A percentile compares a stretch with the other conserved stretches of the same genome.
These are phyloP conservation scores for Stenogyne calaminthoides DNA, from an alignment of 305 asterid genomes.

Conservation along the genomic window DNA sequence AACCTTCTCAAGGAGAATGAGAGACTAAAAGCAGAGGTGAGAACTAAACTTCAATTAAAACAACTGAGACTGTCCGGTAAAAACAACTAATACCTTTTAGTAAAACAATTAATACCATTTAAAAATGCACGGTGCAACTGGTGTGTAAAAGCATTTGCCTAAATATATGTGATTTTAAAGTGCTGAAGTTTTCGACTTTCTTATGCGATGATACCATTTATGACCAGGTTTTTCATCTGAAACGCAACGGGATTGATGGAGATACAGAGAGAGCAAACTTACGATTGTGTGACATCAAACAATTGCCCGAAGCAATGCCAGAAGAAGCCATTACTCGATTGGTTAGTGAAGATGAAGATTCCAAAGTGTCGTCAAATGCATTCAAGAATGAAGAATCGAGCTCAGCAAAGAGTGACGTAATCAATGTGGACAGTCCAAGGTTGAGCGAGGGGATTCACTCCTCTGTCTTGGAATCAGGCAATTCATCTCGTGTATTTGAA, in stretches of 20 bases:
- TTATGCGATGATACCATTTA: constrained; percentile 25
- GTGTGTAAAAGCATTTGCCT: not conserved
- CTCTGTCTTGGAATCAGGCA: constrained; percentile 41
- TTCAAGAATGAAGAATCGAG: constrained; percentile 48
- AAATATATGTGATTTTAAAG: not conserved
- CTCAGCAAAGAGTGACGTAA: constrained; percentile 47
- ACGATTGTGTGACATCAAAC: constrained; percentile 12
- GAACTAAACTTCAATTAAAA: not conserved
- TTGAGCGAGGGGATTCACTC: constrained; percentile 41
- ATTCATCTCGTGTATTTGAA: constrained; percentile 44
- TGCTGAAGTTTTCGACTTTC: not conserved
- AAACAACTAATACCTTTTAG: too few relatives aligned
- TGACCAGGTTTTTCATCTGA: constrained; percentile 51
- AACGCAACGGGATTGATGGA: constrained; percentile 35
- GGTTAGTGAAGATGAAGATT: constrained; percentile 39
- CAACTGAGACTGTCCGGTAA: not conserved
- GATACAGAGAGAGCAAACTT: constrained; percentile 34
- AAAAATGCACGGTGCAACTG: not conserved
- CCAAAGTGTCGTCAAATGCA: constrained; percentile 36
- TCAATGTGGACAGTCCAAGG: constrained; percentile 51
- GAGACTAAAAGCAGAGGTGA: constrained; percentile 59
- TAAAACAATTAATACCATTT: not conserved
- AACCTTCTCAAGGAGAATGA: constrained; percentile 62
- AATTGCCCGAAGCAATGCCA: constrained; percentile 22
- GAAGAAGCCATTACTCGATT: constrained; percentile 38